These are phyloP conservation scores for Penicillium sp. DNA, from an alignment of 2,329 filamentous ascomycete genomes.

Conservation along the genomic window DNA sequence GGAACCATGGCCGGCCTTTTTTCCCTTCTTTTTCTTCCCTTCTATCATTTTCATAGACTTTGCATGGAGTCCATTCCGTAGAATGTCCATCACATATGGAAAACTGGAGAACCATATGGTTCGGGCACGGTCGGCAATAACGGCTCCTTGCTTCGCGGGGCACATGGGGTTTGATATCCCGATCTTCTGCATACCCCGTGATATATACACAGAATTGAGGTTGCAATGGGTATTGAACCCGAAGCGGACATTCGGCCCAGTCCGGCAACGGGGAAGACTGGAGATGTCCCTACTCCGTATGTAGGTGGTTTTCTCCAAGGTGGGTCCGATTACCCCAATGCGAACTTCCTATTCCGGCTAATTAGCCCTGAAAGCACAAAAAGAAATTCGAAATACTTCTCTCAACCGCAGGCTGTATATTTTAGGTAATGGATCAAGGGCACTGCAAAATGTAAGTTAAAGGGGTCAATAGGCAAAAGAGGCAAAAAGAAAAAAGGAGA, in stretches of 20 bases:
- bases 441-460: background rate
- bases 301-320: background rate
- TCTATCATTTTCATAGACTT: background rate
- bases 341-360: conserved; percentile 9
- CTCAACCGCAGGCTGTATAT: too few relatives aligned
- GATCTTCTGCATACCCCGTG: background rate
- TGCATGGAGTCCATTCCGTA: background rate
- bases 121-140: conserved; percentile 10
- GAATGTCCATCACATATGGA: conserved; percentile 6
- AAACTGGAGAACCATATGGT: conserved; percentile 17
- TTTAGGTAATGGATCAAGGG: background rate
- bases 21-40: background rate
- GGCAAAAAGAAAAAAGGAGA: too few relatives aligned
- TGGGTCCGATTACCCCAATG: conserved; percentile 21
- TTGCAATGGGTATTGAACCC: conserved; percentile 11
- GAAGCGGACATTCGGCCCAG: conserved; percentile 25
- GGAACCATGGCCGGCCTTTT: background rate
- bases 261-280: conserved; percentile 11
- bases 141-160: conserved; percentile 24
- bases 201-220: conserved; percentile 4
- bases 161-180: conserved; percentile 8
- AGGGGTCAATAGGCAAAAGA: background rate
- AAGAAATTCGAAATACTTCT: too few relatives aligned
- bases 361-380: background rate
- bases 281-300: background rate